Evolutionary conservation across 179 eudicot species (phyloP).

Genomic region (Heliamphora ciliata): DNA sequence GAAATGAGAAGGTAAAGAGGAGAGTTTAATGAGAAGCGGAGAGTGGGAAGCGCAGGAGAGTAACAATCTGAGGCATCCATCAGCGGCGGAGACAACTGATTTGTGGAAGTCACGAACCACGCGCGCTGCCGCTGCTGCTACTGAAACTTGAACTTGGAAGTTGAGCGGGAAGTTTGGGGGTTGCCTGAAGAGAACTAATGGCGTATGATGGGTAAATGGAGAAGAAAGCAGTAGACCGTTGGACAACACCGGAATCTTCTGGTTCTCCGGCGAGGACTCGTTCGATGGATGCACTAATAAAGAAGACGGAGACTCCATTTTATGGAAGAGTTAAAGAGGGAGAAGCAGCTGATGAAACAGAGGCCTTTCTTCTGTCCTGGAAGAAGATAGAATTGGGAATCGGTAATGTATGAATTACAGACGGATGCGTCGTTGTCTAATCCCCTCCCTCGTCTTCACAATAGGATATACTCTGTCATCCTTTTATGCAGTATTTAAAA

Average conservation of each 20-base stretch:
- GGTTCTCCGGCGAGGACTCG: constrained; percentile 11
- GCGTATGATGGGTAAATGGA: constrained; percentile 25
- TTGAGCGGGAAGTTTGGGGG: constrained; percentile 19
- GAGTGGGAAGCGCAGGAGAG: constrained; percentile 43
- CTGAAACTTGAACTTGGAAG: constrained; percentile 19
- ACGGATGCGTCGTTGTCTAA: too few species aligned
- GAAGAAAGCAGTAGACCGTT: constrained; percentile 19
- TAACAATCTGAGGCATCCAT: constrained; percentile 33
- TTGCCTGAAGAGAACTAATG: constrained; percentile 31
- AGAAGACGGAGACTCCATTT: constrained; percentile 9
- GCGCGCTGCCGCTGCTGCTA: constrained; percentile 22
- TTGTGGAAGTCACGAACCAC: constrained; percentile 37
- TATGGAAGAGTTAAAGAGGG: too few species aligned
- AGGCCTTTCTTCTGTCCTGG: too few species aligned
- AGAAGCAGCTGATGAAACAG: too few species aligned
- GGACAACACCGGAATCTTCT: not conserved
- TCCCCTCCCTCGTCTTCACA: too few species aligned
- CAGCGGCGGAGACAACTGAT: constrained; percentile 36
- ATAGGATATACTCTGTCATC: too few species aligned
- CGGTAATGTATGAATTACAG: too few species aligned
- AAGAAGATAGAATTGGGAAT: too few species aligned
- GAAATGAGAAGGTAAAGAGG: constrained; percentile 43
- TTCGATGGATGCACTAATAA: constrained; percentile 1
- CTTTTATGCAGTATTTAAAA: too few species aligned
- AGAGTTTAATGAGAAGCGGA: constrained; percentile 37